Evolutionary conservation across 257 asterid species (phyloP), one percentile per base, ranked within the genome.

Genomic region (Thymus quinquecostatus): DNA sequence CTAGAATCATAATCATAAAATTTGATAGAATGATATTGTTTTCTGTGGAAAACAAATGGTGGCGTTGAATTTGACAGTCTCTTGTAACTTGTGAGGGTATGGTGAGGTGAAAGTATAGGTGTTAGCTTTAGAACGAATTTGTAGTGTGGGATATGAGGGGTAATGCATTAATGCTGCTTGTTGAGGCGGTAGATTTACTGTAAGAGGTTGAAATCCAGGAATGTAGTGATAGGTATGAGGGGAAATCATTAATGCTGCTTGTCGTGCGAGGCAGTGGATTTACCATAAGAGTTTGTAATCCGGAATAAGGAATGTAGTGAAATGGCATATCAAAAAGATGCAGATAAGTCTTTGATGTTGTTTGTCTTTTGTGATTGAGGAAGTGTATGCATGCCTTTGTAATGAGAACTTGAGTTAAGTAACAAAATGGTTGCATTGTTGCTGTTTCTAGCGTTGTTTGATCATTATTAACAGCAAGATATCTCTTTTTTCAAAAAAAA

Each of bases 361-460:
- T 63, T 61, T 71, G 68, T 70, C 30, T 49, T 38, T 12, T 49
- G 57, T 13, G 38, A 33, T 54, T 33, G 51, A 11, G 45, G 44
- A 30, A 67, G 74, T 40, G 48, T 29, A 58, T 40, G 11, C 32
- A 57, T 60, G 59, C 12, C 28, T 1, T 40, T 53, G n/a, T 38
- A 2, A 28, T 13, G 51, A 10, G 55, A 58, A 50, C 55, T 74
- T 36, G 69, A 29, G 30, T 10, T 14, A 68, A 11, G 63, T 40
- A 60, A 75, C 40, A 30, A 29, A 60, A 59, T 38, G 33, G 12
- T 47, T 21, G 3, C 48, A 40, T 29, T 38, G 4, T 62, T 41
- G 38, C 28, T 33, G 47, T 66, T 50, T 30, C 49, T 60, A 7
- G 48, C 55, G 60, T 73, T 21, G 60, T 60, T 38, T 12, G 43